These are phyloP conservation scores for Schizochytrium sp. DNA, from an alignment of 108 stramenopile species.

Conservation along the genomic window DNA sequence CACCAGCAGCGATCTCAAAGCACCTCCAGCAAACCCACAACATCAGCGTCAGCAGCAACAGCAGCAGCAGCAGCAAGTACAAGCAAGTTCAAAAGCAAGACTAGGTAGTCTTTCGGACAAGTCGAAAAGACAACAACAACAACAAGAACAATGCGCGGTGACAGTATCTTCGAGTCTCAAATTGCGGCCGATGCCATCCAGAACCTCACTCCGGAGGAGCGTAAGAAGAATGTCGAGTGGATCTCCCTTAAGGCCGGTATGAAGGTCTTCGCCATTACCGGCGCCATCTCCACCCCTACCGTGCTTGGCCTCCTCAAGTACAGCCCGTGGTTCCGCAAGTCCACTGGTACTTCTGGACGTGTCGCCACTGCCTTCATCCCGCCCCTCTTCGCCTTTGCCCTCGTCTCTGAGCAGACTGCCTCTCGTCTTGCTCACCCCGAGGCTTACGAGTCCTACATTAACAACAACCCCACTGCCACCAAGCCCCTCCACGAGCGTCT, in stretches of 20 bases:
- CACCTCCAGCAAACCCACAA: too few species aligned
- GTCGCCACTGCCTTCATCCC: conserved; percentile 61
- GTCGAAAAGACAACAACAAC: neutral
- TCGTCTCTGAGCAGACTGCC: conserved; percentile 57
- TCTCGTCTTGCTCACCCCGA: conserved; percentile 55
- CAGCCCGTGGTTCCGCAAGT: conserved; percentile 51
- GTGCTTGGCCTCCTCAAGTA: conserved; percentile 3
- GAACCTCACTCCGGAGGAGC: conserved; percentile 26
- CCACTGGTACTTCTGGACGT: conserved; percentile 18
- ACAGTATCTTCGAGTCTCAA: conserved; percentile 31
- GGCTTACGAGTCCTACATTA: conserved; percentile 31
- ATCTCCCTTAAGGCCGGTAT: conserved; percentile 57
- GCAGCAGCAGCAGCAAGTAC: too few species aligned
- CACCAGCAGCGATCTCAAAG: too few species aligned
- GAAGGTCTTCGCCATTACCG: conserved; percentile 43
- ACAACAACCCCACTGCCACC: neutral
- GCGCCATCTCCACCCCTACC: conserved; percentile 11
- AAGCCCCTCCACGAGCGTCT: conserved; percentile 21
- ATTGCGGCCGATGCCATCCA: conserved; percentile 56
- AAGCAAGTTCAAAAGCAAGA: too few species aligned
- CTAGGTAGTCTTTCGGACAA: neutral
- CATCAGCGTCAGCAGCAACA: too few species aligned
- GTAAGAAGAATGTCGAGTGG: conserved; percentile 50
- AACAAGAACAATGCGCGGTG: conserved; percentile 29
- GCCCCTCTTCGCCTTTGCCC: conserved; percentile 38